A percentile compares a stretch with the other conserved stretches of the same genome.
These are phyloP conservation scores for Phytophthora fragariae DNA, from an alignment of 352 stramenopile genomes.

Conservation along the genomic window DNA sequence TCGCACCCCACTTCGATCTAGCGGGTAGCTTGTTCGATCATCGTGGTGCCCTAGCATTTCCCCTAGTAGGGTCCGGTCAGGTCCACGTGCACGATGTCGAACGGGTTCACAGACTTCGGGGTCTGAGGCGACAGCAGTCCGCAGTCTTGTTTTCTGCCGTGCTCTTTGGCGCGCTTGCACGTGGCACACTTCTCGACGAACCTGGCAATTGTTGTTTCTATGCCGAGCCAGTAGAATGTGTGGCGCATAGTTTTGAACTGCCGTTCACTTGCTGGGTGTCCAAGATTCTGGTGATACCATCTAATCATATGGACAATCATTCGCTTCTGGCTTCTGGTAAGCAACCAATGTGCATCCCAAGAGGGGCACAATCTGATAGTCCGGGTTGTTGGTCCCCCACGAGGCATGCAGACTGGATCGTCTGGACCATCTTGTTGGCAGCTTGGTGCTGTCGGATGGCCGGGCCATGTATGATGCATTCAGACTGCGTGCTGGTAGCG, in stretches of 20 bases:
- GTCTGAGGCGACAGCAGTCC: not conserved
- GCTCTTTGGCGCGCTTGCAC: not conserved
- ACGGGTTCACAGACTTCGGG: too few relatives aligned
- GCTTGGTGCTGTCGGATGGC: slow-evolving; percentile 3
- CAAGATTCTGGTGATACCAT: slow-evolving; percentile 11
- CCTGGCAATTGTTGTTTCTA: not conserved
- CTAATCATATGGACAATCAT: slow-evolving; percentile 13
- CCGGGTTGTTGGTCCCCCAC: not conserved
- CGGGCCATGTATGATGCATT: not conserved
- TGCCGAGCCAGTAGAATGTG: not conserved
- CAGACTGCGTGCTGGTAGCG: not conserved
- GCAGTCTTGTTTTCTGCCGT: not conserved
- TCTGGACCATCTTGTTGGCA: not conserved
- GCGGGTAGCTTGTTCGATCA: too few relatives aligned
- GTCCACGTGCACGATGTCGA: too few relatives aligned
- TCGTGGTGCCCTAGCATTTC: too few relatives aligned
- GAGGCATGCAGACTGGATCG: not conserved
- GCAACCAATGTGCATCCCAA: not conserved
- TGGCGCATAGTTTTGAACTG: not conserved
- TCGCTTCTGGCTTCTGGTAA: not conserved
- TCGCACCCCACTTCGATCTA: too few relatives aligned
- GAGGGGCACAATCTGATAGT: not conserved
- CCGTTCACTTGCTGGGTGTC: too few relatives aligned
- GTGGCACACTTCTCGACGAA: not conserved
- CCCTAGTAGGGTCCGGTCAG: too few relatives aligned